Base-by-base conservation (phyloP, 768 basidiomycete genomes). In the Mycena filopes region DNA sequence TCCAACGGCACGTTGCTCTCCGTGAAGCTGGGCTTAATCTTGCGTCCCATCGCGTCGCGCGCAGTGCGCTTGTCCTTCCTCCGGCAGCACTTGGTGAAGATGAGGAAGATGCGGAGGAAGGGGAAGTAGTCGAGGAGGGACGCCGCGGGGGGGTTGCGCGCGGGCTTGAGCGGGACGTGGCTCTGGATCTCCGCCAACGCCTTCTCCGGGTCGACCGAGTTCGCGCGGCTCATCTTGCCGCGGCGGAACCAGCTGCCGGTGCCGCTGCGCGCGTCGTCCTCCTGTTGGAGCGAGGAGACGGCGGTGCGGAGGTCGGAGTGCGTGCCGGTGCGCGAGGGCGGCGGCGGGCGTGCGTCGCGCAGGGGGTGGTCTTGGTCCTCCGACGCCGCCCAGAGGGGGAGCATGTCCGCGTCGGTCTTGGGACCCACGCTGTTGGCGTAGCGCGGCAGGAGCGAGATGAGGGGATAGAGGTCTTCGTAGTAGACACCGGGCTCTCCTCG, bases 401-500 rank as follows among this genome's bases (percentile, higher is more conserved):
- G 84, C 70, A 82, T 81, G 62, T 87, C 83, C 4, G 75, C 76
- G 2, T 77, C 76, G 13, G 79, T 72, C 38, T 59, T 68, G 48
- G 62, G 63, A 12, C 64, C 68, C 4, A 72, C 63, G 47, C 69
- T 60, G 62, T 77, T 80, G 23, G 84, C 83, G 69, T 87, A 87
- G 26, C 86, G 86, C 2, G 90, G 91, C 2, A 92, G 83, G 76
- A 88, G 86, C 66, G 83, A 87, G 58, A 92, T 82, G 43, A 92
- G 80, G n/a, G 87, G 86, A 70, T 89, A 94, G 26, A 93, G 82
- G 71, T 93, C 91, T 38, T 89, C 82, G 71, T 91, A 92, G 78
- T 88, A 94, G 6, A 89, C 82, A 4, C 91, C 90, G 16, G 81
- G 73, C 74, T 92, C 92, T 9, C 85, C 87, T 26, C 91, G 87